Conservation (phyloP, 2,329 filamentous ascomycete genomes). For the Epichloe scottii region DNA sequence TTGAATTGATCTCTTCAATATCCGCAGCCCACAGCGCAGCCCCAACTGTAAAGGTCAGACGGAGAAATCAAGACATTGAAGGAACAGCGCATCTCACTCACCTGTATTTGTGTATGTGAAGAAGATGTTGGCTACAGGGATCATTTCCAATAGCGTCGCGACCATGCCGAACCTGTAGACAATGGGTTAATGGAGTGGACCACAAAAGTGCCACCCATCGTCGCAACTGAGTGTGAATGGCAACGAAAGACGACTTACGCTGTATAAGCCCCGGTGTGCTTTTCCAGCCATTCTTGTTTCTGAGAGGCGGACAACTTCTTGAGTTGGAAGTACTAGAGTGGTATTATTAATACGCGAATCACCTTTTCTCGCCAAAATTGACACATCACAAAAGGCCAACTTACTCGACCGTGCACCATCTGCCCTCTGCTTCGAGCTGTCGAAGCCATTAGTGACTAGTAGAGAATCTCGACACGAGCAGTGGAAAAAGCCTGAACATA, state of each 20-base stretch:
- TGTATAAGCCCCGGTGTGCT: slow-evolving; percentile 65
- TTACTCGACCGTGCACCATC: slow-evolving; percentile 40
- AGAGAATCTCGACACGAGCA: background rate
- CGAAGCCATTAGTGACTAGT: background rate
- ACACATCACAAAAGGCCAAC: slow-evolving; percentile 11
- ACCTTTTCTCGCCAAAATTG: background rate
- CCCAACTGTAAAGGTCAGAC: slow-evolving; percentile 43
- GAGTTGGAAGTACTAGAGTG: slow-evolving; percentile 68
- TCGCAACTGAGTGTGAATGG: background rate
- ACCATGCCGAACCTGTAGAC: slow-evolving; percentile 54
- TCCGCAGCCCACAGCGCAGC: slow-evolving; percentile 92
- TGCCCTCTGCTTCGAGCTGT: slow-evolving; percentile 35
- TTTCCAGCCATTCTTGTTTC: slow-evolving; percentile 54
- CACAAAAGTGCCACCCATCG: background rate
- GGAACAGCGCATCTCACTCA: slow-evolving; percentile 25
- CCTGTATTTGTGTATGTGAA: slow-evolving; percentile 83
- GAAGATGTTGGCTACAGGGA: slow-evolving; percentile 70
- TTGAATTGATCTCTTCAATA: slow-evolving; percentile 47
- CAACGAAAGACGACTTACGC: slow-evolving; percentile 41
- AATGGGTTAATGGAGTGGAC: slow-evolving; percentile 6
- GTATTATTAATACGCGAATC: slow-evolving; percentile 4
- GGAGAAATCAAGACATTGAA: no score
- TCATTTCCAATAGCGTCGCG: slow-evolving; percentile 70
- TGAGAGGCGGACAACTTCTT: slow-evolving; percentile 65
- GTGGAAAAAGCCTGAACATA: slow-evolving; percentile 12